Base-by-base conservation (phyloP, 768 basidiomycete genomes). In the Lenzites betulinus region DNA sequence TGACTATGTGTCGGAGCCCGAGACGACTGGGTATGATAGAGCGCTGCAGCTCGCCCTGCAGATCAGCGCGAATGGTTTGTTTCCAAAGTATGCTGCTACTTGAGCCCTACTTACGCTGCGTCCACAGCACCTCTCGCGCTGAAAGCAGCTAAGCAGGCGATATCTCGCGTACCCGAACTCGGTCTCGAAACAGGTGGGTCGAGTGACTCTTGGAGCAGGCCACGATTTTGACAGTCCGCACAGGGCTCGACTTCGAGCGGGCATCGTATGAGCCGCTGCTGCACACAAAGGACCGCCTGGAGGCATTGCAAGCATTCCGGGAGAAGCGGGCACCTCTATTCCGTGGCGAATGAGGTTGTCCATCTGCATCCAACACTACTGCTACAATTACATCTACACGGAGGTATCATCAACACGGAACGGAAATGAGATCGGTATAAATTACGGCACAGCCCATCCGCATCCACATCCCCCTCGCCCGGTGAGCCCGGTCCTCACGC, bases 161-260 rank as follows among this genome's bases (percentile, higher is more conserved):
- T 95, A 50, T 89, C 89, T 15, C 82, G 89, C 25, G 90, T 93
- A 20, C 79, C 81, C n/a, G 88, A 93, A 66, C 77, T 94, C 15
- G 77, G 89, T 2, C 76, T 95, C 7, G 93, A 95, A 74, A 81
- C 86, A 58, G 92, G 91, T 84, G 61, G 62, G 71, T 66, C 30
- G 11, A 33, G 11, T 33, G 30, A 33, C 4, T 33, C 4, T 33
- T 11, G 11, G 30, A 11, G 11, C 4, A 11, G 11, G 30, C 30
- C 11, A 33, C 30, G 30, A 11, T 33, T 11, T 11, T 33, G 30
- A 33, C 6, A 4, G 30, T 12, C 28, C 18, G 13, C 26, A 18
- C 62, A 86, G 93, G 92, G n/a, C 81, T 98, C n/a, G 92, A 95
- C 71, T 92, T 95, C 63, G 95, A 97, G 73, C 81, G 90, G 36